phyloP scores from a whole-genome alignment of 2,329 filamentous ascomycete genomes.

The Fusarium hostae region DNA sequence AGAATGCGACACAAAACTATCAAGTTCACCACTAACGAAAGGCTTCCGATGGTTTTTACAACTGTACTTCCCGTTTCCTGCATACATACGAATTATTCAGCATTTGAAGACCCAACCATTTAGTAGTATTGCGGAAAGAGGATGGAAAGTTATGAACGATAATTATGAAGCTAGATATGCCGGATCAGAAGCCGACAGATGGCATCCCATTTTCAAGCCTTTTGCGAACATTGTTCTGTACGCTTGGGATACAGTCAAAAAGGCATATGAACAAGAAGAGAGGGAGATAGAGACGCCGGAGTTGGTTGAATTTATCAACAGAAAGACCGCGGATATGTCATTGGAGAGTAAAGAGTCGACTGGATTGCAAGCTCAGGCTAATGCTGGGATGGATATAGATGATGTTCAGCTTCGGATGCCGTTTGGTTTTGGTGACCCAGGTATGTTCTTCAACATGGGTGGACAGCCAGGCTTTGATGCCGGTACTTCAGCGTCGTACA shows the following conservation, averaged over 20 bases:
- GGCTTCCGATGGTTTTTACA: constrained; percentile 53
- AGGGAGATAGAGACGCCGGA: background rate
- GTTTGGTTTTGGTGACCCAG: background rate
- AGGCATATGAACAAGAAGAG: background rate
- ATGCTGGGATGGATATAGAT: background rate
- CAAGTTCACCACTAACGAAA: constrained; percentile 45
- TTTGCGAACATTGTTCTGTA: constrained; percentile 5
- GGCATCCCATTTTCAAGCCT: background rate
- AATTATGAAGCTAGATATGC: background rate
- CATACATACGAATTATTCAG: constrained; percentile 54
- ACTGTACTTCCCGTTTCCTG: constrained; percentile 54
- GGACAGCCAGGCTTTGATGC: background rate
- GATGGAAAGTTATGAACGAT: constrained; percentile 2
- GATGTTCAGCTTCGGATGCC: background rate
- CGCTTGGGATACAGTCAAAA: background rate
- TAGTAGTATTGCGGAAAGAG: background rate
- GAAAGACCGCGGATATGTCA: background rate
- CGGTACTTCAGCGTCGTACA: accelerated
- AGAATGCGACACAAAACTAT: constrained; percentile 51
- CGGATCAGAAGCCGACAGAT: background rate
- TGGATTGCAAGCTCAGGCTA: accelerated
- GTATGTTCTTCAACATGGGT: background rate
- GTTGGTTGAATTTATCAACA: background rate
- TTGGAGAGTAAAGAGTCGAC: accelerated
- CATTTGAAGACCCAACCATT: constrained; percentile 40